phyloP scores from a whole-genome alignment of 176 grass and related monocot species.

The Thalia dealbata region DNA sequence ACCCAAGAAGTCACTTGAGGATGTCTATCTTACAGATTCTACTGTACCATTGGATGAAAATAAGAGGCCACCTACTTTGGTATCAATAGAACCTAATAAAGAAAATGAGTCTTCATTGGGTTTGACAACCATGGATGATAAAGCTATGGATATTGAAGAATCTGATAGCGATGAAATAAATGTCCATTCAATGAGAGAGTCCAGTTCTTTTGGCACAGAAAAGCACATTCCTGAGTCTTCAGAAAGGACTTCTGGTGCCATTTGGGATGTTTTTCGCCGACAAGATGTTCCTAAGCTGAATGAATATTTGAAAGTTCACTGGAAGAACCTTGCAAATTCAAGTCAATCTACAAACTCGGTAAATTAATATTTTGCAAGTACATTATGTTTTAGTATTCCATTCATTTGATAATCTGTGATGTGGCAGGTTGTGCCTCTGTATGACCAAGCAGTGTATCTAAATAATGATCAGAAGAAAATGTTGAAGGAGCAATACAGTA shows the following conservation, averaged over 20 bases:
- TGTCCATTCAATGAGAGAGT: constrained; percentile 7
- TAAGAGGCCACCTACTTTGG: constrained; percentile 21
- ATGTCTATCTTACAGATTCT: constrained; percentile 25
- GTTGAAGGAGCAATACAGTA: constrained; percentile 79
- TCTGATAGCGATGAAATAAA: constrained; percentile 15
- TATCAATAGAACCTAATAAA: not conserved
- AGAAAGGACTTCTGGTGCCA: constrained; percentile 36
- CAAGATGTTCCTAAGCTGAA: constrained; percentile 87
- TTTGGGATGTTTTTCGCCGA: constrained; percentile 89
- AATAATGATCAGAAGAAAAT: constrained; percentile 56
- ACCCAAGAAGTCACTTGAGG: constrained; percentile 27
- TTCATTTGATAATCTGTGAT: constrained; percentile 21
- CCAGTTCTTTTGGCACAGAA: constrained; percentile 17
- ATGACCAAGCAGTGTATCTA: constrained; percentile 62
- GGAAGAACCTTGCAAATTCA: constrained; percentile 35
- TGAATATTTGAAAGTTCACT: constrained; percentile 62
- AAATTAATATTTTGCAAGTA: constrained; percentile 18
- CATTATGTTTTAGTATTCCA: constrained; percentile 10
- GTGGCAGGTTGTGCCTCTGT: constrained; percentile 50
- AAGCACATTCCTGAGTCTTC: constrained; percentile 26
- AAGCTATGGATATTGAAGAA: constrained; percentile 19
- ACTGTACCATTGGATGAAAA: constrained; percentile 29
- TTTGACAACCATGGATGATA: constrained; percentile 19
- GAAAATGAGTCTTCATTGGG: constrained; percentile 18
- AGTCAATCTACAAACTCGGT: constrained; percentile 41